A percentile compares a stretch with the other conserved stretches of the same genome.
Conservation (phyloP, 371 early-diverging fungal genomes). For the Encephalitozoon cuniculi region DNA sequence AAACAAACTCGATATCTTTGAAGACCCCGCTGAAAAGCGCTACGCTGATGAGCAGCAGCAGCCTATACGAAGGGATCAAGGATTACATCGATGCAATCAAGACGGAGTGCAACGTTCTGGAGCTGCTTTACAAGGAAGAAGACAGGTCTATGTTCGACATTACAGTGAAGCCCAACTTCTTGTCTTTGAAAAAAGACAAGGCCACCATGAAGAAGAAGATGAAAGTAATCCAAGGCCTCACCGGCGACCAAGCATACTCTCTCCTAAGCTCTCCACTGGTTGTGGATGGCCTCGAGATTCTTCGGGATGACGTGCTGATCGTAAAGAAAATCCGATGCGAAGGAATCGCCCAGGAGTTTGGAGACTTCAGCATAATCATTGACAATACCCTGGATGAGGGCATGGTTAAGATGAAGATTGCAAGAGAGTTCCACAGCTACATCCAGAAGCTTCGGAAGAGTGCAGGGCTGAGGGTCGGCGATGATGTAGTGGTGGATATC, state of each 20-base stretch:
- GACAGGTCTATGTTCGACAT: constrained; percentile 27
- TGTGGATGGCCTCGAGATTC: constrained; percentile 10
- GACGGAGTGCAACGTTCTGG: constrained; percentile 54
- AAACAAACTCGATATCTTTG: constrained; percentile 78
- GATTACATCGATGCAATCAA: constrained; percentile 65
- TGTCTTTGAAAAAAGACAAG: constrained; percentile 39
- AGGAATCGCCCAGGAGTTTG: constrained; percentile 14
- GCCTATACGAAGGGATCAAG: constrained; percentile 75
- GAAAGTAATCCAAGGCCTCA: constrained; percentile 26
- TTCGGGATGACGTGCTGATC: constrained; percentile 45
- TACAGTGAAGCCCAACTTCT: constrained; percentile 52
- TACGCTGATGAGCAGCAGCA: constrained; percentile 75
- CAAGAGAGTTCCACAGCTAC: constrained; percentile 91
- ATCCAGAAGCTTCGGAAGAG: constrained; percentile 93
- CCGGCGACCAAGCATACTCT: constrained; percentile 4
- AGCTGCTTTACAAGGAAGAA: constrained; percentile 18
- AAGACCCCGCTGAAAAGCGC: constrained; percentile 90
- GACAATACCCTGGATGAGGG: constrained; percentile 72
- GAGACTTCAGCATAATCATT: constrained; percentile 69
- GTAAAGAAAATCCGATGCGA: constrained; percentile 27
- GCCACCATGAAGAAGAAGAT: constrained; percentile 46
- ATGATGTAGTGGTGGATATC: constrained; percentile 38
- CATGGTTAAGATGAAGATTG: constrained; percentile 78
- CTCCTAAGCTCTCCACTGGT: constrained; percentile 5
- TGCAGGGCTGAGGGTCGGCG: constrained; percentile 58